Base-by-base conservation (phyloP, 208 protist genomes). In the Kentomonas sorsogonicus region DNA sequence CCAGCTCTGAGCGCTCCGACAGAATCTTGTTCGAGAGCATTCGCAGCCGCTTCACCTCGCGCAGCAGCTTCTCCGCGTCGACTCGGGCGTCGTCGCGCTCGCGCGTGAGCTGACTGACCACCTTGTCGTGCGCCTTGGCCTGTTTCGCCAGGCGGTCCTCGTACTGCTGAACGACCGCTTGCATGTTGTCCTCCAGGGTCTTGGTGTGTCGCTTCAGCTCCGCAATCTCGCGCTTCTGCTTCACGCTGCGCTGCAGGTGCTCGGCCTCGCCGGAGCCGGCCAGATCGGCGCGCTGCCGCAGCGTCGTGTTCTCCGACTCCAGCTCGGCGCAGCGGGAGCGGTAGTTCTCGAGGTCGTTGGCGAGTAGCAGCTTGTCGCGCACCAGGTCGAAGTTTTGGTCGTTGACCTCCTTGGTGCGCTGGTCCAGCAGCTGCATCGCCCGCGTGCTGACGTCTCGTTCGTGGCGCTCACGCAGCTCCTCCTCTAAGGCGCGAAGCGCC, bases 1-100 rank as follows among this genome's bases (percentile, higher is more conserved):
- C 83, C 25, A 97, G 67, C 27, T 95, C 91, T 16, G 68, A 73
- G 22, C 87, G 86, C 52, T 86, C 72, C 6, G 62, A 30, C n/a
- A 95, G 43, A 31, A 97, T 56, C 44, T 74, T 45, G n/a, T 45
- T 13, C 26, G 87, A 73, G 2, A 79, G 53, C 13, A 40, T 46
- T 7, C 87, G 86, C 31, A 95, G 57, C 47, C 80, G 67, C 23
- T 48, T 41, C 13, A 96, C 67, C n/a, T 94, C 84, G 1, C 62
- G 43, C 34, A 67, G 70, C 4, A 89, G 60, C 44, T 36, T 44
- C 56, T 79, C 47, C 2, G 77, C 78, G 43, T 77, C 72, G 34
- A 40, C 56, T 30, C 77, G 69, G 29, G 79, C 81, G 13, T 74
- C 74, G 46, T 93, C 81, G 5, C 83, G 66, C 63, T 91, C 77